Evolutionary conservation across 805 yeast species (phyloP), one percentile per base, ranked within the genome.

Genomic region (Saturnispora sanitii): DNA sequence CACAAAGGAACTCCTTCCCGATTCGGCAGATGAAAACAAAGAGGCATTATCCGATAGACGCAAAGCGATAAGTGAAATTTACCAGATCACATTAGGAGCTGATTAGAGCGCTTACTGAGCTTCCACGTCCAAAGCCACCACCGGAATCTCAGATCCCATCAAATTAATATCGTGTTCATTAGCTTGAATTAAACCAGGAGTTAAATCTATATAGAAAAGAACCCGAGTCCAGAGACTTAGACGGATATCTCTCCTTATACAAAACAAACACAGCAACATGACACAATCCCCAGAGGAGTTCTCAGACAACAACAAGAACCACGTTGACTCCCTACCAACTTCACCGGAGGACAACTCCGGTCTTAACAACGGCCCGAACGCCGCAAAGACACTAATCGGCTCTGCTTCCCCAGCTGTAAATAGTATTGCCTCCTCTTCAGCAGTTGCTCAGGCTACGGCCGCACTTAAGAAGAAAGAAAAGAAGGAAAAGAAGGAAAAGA

Each of bases 391-490:
- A 4, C 12, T 15, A 7, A 32, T 15, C 35, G 19, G 16, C 19
- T 6, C 15, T 7, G 19, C 20, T 11, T 6, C 12, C 7, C 12
- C 33, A 5, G 11, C 18, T 29, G 18, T 25, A 4, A 17, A 7
- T 12, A 7, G n/a, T n/a, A 68, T 67, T 19, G 57, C 71, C 34
- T 67, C 74, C 16, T 58, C 70, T 11, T 69, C 73, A 16, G 64
- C 33, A 6, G 22, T 30, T 21, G 21, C 40, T 2, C 22, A 43
- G 9, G 38, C 51, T 27, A 30, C 49, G 12, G 38, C 47, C 8
- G 20, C 43, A 16, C 18, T 33, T 19, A 30, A 35, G 30, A 27
- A 27, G 30, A 27, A 27, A 20, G 47, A 41, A 21, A 51, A 44
- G 35, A 48, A 45, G 33, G 54, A 50, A 12, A 51, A 49, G 40